Base-by-base conservation (phyloP, 768 basidiomycete species). In the Lactifluus echinatus region DNA sequence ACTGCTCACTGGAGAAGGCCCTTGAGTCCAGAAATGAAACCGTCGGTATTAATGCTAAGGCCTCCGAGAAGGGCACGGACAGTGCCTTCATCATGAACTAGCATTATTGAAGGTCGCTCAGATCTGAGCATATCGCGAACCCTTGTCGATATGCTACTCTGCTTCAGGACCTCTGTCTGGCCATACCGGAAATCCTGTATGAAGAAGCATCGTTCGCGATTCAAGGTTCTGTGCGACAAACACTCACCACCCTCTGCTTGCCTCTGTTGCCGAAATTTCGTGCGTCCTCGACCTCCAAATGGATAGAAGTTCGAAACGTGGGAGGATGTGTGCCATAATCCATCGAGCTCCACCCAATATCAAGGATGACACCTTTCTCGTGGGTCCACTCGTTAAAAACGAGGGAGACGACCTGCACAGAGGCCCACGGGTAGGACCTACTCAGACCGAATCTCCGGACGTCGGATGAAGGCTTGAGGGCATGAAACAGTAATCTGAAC, bases 331-430 rank as follows among this genome's bases (percentile, higher is more conserved):
- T 49, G n/a, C 43, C 24, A 21, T 31, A 50, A 39, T 42, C 47
- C 15, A 57, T 33, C 26, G 23, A 50, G 40, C 56, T 52, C 61
- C 56, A 63, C 15, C 63, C 63, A 15, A 63, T 40, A 34, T 63
- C 63, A 8, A 63, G 45, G 28, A 62, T 26, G 19, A 50, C 54
- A 31, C 56, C 52, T 43, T 49, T 55, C 40, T 56, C 55, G 24
- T 58, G 49, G 21, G 37, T 43, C 63, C 61, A 62, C 23, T 49
- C 53, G 4, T 63, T 63, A 48, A 58, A 56, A 31, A 54, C 50
- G 29, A 63, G 28, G 8, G 63, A 53, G 31, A 56, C 21, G 43
- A 62, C 37, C 14, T 48, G 43, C 2, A 26, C 51, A 26, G 47
- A 24, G 26, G 50, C 40, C 53, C 56, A 58, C 29, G 46, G 28